These are phyloP conservation scores for Lathyrus aphaca DNA, from an alignment of 306 rosid species.

Conservation along the genomic window DNA sequence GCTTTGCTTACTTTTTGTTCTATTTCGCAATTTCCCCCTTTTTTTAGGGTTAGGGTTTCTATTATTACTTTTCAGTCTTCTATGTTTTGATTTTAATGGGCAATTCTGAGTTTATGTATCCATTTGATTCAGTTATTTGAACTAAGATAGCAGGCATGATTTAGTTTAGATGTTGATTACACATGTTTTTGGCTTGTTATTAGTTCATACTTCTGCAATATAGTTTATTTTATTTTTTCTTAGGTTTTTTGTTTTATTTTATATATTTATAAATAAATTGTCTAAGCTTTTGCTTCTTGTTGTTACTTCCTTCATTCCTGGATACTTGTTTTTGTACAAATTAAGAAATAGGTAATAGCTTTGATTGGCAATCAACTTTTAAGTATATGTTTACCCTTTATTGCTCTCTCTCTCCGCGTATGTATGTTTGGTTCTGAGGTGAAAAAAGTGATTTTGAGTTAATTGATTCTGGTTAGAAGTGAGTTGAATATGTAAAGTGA, in stretches of 20 bases:
- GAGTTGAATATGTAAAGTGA: no score
- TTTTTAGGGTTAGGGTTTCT: constrained; percentile 37
- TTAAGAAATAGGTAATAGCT: background rate
- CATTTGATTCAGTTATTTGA: constrained; percentile 2
- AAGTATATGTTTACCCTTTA: background rate
- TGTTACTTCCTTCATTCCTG: background rate
- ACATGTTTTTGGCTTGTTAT: background rate
- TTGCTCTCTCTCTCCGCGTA: background rate
- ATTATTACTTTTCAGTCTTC: background rate
- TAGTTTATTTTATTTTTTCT: constrained; percentile 4
- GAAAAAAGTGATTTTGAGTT: no score
- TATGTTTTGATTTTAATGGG: background rate
- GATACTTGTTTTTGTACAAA: background rate
- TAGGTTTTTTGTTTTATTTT: background rate
- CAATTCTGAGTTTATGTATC: background rate
- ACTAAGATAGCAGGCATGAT: background rate
- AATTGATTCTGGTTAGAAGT: no score
- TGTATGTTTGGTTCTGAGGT: no score
- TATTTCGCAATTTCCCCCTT: background rate
- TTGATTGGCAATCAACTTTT: background rate
- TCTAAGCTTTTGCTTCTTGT: background rate
- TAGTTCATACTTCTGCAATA: background rate
- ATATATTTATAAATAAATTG: no score
- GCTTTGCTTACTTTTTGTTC: constrained; percentile 17
- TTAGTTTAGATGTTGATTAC: background rate